These are phyloP conservation scores for Trypanosoma caninum DNA, from an alignment of 208 protist genomes.

Conservation along the genomic window DNA sequence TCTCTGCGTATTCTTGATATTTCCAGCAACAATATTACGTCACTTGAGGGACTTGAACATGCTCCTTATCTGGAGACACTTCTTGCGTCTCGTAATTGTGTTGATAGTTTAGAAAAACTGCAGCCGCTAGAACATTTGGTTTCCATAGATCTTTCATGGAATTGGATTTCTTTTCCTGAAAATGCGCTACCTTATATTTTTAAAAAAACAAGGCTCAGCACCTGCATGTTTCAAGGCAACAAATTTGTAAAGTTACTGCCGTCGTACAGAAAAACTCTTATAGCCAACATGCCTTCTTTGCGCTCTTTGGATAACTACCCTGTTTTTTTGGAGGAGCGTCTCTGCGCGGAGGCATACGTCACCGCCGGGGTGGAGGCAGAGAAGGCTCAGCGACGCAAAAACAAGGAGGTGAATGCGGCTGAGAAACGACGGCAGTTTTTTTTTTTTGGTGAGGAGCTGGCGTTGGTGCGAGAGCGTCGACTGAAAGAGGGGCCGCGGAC, in stretches of 20 bases:
- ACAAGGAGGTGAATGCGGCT: conserved; percentile 20
- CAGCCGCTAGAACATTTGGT: conserved; percentile 17
- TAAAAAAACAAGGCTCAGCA: conserved; percentile 38
- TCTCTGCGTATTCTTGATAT: conserved; percentile 81
- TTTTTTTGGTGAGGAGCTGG: conserved; percentile 35
- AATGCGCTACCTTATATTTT: conserved; percentile 19
- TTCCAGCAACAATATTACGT: conserved; percentile 66
- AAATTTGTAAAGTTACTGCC: conserved; percentile 32
- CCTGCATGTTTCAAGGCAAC: conserved; percentile 85
- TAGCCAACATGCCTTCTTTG: conserved; percentile 48
- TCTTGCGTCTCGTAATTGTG: conserved; percentile 45
- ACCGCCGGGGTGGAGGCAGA: conserved; percentile 49
- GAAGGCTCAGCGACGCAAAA: conserved; percentile 24
- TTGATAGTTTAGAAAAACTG: conserved; percentile 25
- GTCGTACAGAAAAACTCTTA: conserved; percentile 82
- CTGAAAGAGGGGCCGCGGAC: conserved; percentile 2
- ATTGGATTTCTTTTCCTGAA: conserved; percentile 25
- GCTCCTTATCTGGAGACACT: conserved; percentile 51
- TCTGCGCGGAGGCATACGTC: conserved; percentile 60
- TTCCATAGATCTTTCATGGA: conserved; percentile 42
- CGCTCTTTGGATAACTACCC: conserved; percentile 74
- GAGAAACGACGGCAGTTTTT: conserved; percentile 33
- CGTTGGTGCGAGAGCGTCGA: background rate
- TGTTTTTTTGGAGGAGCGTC: conserved; percentile 63
- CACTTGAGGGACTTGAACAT: conserved; percentile 34